Base-by-base conservation (phyloP, 768 basidiomycete species). In the Termitomyces sp. region DNA sequence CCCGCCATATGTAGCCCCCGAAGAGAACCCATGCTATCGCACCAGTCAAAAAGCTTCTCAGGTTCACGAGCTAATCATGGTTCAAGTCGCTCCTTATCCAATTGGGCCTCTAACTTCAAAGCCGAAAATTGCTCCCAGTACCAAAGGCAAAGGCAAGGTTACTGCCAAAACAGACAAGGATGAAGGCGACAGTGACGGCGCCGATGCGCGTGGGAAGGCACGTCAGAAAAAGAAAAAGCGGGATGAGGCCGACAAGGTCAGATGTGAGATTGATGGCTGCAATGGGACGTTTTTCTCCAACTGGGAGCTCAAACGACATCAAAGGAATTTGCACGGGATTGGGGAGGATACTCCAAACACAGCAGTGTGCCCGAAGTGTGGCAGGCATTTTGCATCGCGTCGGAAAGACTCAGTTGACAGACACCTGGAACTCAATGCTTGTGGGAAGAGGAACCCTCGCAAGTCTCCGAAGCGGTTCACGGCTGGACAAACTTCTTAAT, bases 251-350 rank as follows among this genome's bases (percentile, higher is more conserved):
- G 56, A 50, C 11, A 52, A 52, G 38, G 52, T 52, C 18, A 40
- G 11, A 5, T 52, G 52, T n/a, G 38, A 52, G 4, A 52, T 52
- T n/a, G 38, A 52, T 13, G 56, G 56, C 50, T 57, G 56, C 35
- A 33, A 28, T 26, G 35, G 49, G 13, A 45, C 50, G 7, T 57
- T 57, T 52, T 57, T 57, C n/a, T 57, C 56, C 6, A 57, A 57
- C 43, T 57, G 56, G 56, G 56, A 57, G 26, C 56, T 52, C 24
- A 44, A 44, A 30, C 56, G 56, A n/a, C 55, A 56, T 50, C 40
- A 35, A 26, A 52, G 35, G 43, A 52, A 45, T 14, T 6, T 57
- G 41, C 56, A 57, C 45, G 49, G 33, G 43, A 57, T 46, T 20
- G 56, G 51, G 43, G 41, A 28, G 14, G 49, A 47, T 4, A 35